These are phyloP conservation scores for Dryas alaskensis DNA, from an alignment of 306 rosid species.

Conservation along the genomic window DNA sequence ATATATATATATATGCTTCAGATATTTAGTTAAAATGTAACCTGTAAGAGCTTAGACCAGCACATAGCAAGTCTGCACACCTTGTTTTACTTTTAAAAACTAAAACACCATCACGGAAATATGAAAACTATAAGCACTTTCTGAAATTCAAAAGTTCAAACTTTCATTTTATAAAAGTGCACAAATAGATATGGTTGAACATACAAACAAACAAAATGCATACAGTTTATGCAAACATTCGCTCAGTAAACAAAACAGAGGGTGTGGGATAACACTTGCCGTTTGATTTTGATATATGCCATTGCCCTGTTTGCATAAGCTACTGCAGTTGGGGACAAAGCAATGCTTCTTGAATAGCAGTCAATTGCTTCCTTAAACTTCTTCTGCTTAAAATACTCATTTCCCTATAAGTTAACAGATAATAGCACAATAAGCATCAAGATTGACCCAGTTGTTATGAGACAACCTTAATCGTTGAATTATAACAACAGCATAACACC, in stretches of 20 bases:
- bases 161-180: background rate
- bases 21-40: background rate
- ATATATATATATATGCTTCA: background rate
- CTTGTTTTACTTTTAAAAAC: background rate
- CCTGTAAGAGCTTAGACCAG: background rate
- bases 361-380: constrained; percentile 85
- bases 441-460: background rate
- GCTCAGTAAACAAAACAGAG: constrained; percentile 7
- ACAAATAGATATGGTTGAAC: background rate
- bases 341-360: constrained; percentile 95
- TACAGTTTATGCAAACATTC: background rate
- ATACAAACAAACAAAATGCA: background rate
- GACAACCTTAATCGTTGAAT: background rate
- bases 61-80: background rate
- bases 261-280: constrained; percentile 37
- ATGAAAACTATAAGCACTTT: constrained; percentile 1
- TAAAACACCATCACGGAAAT: background rate
- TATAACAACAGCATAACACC: background rate
- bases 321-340: constrained; percentile 83
- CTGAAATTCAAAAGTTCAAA: constrained; percentile 5
- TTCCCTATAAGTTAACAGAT: constrained; percentile 58
- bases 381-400: constrained; percentile 89
- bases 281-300: constrained; percentile 82
- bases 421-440: constrained; percentile 21
- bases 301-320: constrained; percentile 95